Conservation (phyloP, 192 early-diverging fungal genomes). For the Mortierella antarctica region DNA sequence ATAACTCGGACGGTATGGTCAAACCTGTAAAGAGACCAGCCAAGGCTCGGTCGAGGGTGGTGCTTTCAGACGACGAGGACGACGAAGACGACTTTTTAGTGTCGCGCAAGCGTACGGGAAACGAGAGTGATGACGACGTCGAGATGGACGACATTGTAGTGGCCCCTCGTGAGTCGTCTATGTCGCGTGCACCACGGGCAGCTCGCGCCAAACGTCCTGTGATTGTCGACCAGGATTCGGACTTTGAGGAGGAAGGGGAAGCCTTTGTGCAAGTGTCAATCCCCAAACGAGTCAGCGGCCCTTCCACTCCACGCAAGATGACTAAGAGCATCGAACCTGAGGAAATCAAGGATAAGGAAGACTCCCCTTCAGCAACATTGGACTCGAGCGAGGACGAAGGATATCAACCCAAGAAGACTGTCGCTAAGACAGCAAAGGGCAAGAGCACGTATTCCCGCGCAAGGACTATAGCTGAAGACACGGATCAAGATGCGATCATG, state of each 20-base stretch:
- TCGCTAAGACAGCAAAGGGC: constrained; percentile 2
- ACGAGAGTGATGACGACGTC: constrained; percentile 27
- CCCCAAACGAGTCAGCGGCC: not conserved
- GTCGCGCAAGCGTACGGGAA: not conserved
- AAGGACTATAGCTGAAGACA: constrained; percentile 18
- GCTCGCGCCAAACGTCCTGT: constrained; percentile 37
- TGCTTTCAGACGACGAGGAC: constrained; percentile 15
- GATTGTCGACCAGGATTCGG: constrained; percentile 38
- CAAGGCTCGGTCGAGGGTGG: constrained; percentile 22
- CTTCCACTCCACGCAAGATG: constrained; percentile 14
- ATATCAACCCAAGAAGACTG: constrained; percentile 4
- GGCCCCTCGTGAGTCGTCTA: constrained; percentile 16
- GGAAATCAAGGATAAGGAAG: not conserved
- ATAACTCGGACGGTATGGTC: constrained; percentile 6
- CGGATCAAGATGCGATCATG: constrained; percentile 2
- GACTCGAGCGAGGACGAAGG: constrained; percentile 11
- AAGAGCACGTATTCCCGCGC: constrained; percentile 27
- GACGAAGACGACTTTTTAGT: constrained; percentile 13
- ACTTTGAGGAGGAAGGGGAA: constrained; percentile 30
- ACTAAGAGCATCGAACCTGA: constrained; percentile 29
- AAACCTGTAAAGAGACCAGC: constrained; percentile 2
- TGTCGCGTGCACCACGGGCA: constrained; percentile 34
- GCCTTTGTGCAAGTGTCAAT: constrained; percentile 27
- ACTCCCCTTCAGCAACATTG: not conserved
- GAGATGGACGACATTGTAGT: constrained; percentile 41